Evolutionary conservation across 2,329 filamentous ascomycete genomes (phyloP), one percentile per base, ranked within the genome.

Genomic region (Cladophialophora chaetospira): DNA sequence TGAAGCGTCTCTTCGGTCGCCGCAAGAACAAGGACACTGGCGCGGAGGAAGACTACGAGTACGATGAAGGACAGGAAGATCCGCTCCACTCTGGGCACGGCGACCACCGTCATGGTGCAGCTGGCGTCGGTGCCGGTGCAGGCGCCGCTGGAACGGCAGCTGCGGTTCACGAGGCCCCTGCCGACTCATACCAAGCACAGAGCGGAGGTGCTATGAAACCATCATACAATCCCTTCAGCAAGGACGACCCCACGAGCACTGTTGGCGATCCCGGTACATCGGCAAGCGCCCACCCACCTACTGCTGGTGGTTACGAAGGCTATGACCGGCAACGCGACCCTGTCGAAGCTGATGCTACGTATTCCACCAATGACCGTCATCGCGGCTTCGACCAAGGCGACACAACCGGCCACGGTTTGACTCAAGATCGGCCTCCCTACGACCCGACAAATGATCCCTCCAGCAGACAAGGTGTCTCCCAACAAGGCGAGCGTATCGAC

Each of bases 1-100:
- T 66, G 47, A 63, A 62, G 46, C 58, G 64, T n/a, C 63, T 66
- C 40, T 63, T 66, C 55, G 60, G 57, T 49, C 52, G 58, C n/a
- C 58, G 63, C 51, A 63, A 62, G 61, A 66, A 65, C 59, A 65
- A 66, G 53, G 61, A 65, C 25, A 65, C 62, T 2, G 64, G 64
- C 15, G 61, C 57, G 19, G 60, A 63, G 3, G 63, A 65, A 40
- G 62, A 66, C 13, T 63, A 66, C 57, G 59, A 57, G 21, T 57
- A 61, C 4, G 58, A 66, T 29, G 64, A 63, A 17, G 57, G 63
- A 13, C 61, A 66, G 10, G 38, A 43, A 15, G 56, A 63, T 15
- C 61, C 65, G 17, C 31, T 23, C 11, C 38, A 36, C 15, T 36
- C 31, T 10, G 29, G 49, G 29, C 49, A 59, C 46, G 29, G 29